Conservation (phyloP, 768 basidiomycete species). For the Suillus variegatus region DNA sequence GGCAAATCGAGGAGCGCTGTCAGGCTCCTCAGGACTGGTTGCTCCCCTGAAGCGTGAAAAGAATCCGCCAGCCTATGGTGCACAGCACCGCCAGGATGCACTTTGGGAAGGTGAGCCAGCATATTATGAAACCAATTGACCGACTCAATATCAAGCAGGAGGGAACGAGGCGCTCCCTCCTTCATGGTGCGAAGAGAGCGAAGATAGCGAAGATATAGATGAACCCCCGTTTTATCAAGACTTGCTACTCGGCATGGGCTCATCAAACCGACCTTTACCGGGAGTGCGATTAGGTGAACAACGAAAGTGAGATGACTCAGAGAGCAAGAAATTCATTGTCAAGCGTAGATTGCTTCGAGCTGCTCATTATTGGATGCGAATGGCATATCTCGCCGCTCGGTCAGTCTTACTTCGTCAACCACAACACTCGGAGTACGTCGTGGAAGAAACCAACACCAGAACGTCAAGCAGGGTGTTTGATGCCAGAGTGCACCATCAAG, state of each 20-base stretch:
- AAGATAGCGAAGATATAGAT: no score
- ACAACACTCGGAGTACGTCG: not conserved
- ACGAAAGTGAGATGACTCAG: not conserved
- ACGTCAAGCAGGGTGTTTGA: not conserved
- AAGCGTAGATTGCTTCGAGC: not conserved
- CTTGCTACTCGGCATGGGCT: no score
- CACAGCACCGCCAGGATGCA: slow-evolving; percentile 4
- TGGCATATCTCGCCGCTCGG: not conserved
- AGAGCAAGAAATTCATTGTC: not conserved
- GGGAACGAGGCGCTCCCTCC: not conserved
- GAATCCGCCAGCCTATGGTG: not conserved
- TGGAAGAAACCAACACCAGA: not conserved
- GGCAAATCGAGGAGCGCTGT: not conserved
- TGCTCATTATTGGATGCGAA: not conserved
- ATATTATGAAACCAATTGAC: not conserved
- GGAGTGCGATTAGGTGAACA: not conserved
- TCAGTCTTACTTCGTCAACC: not conserved
- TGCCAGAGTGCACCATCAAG: not conserved
- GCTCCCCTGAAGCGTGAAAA: not conserved
- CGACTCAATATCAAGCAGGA: not conserved
- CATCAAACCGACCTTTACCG: not conserved
- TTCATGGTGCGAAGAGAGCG: no score
- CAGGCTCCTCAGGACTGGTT: not conserved
- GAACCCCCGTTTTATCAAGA: no score
- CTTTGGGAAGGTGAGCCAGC: not conserved